Base-by-base conservation (phyloP, 768 basidiomycete species). In the Naganishia vishniacii region DNA sequence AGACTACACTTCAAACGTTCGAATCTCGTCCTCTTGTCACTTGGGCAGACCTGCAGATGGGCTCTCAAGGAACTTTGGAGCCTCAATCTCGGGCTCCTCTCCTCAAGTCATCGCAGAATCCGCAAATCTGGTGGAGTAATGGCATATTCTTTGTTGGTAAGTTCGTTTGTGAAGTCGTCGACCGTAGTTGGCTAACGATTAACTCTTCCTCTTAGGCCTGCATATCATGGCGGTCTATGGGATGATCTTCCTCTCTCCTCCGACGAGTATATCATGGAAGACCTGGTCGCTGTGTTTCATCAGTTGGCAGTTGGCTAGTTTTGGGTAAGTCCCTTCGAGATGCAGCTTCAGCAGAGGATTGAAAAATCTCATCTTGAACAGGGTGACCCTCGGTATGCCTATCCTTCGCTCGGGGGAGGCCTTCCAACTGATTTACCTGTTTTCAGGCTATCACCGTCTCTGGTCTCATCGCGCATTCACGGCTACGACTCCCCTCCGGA, bases 401-500 rank as follows among this genome's bases (percentile, higher is more conserved):
- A 2, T n/a, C 20, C 5, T 58, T 9, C 11, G 11, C 2, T 20
- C 29, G 20, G 9, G 18, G 4, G 23, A 7, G 20, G 23, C 32
- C 8, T 23, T n/a, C n/a, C 16, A 25, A 12, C 31, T 46, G 31
- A 18, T 65, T 3, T 26, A 12, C 29, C n/a, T 3, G 29, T 23
- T 47, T 61, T 7, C 41, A 65, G 65, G 88, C 0, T 89, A 89
- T 72, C 88, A 89, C 72, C 81, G 88, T 0, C 76, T 89, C n/a
- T 88, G 86, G 76, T 87, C 87, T 5, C 88, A 89, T 70, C 82
- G 83, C 4, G 81, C 87, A 1, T 88, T 87, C 74, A 81, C 81
- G 20, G 87, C 87, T 4, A 78, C 78, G 0, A 62, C 82, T 18
- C 79, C 79, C 11, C 82, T 87, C 42, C 81, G 87, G 12, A 68